phyloP scores from a whole-genome alignment of 2,329 filamentous ascomycete species.

The Fusarium piperis region DNA sequence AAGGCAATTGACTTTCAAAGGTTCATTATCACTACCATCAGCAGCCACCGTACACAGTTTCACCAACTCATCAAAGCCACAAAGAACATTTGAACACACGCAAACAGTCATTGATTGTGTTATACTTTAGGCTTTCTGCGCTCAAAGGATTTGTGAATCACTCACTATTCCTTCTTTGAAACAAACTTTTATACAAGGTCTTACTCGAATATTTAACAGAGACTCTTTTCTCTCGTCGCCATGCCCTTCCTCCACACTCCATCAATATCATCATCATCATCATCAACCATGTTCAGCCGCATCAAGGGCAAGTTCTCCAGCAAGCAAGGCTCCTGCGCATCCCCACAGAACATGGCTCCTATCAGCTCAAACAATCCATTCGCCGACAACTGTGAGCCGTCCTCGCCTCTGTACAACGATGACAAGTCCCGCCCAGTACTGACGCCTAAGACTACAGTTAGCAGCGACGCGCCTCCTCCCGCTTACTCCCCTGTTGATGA shows the following conservation, averaged over 20 bases:
- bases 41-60: neutral
- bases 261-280: too few relatives aligned
- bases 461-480: constrained; percentile 49
- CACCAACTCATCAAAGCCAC: neutral
- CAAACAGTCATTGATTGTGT: neutral
- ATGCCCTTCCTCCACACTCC: neutral
- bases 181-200: neutral
- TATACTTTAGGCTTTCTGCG: neutral
- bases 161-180: neutral
- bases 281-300: constrained; percentile 32
- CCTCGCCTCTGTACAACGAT: neutral
- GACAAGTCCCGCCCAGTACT: neutral
- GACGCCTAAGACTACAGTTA: constrained; percentile 15
- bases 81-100: constrained; percentile 1
- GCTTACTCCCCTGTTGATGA: constrained; percentile 43
- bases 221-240: neutral
- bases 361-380: constrained; percentile 9
- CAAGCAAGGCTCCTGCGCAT: constrained; percentile 18
- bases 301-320: constrained; percentile 49
- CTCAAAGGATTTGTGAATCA: neutral
- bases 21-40: neutral
- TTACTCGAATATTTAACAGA: neutral
- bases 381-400: constrained; percentile 7
- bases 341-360: constrained; percentile 1
- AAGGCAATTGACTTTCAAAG: neutral